phyloP scores from a whole-genome alignment of 2,329 filamentous ascomycete species.

The Fusarium paranaense region DNA sequence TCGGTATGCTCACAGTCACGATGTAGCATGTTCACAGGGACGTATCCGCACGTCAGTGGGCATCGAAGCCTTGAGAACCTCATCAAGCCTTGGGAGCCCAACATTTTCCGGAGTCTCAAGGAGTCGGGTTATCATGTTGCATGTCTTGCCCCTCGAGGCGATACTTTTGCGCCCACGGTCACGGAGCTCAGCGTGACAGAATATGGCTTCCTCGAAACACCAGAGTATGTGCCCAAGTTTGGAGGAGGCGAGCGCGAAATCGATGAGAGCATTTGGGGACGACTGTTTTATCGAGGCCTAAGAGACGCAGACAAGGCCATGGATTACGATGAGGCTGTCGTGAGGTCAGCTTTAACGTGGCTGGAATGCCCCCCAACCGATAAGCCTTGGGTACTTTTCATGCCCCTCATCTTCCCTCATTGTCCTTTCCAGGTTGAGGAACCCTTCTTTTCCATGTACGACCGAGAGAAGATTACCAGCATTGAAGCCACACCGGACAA shows the following conservation, averaged over 20 bases:
- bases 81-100: constrained; percentile 62
- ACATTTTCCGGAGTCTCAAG: constrained; percentile 57
- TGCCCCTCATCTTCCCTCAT: constrained; percentile 58
- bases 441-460: constrained; percentile 61
- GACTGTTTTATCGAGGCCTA: constrained; percentile 56
- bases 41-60: constrained; percentile 59
- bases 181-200: constrained; percentile 59
- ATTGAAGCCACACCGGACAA: constrained; percentile 13
- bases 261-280: constrained; percentile 52
- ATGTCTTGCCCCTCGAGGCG: constrained; percentile 55
- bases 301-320: constrained; percentile 51
- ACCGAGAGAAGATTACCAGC: constrained; percentile 45
- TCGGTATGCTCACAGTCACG: constrained; percentile 60
- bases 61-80: constrained; percentile 60
- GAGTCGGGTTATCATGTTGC: constrained; percentile 60
- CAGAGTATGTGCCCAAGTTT: constrained; percentile 50
- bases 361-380: constrained; percentile 55
- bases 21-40: constrained; percentile 60
- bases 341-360: constrained; percentile 57
- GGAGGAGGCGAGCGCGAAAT: constrained; percentile 31
- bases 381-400: constrained; percentile 56
- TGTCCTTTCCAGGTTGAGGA: constrained; percentile 62
- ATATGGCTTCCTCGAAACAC: constrained; percentile 57
- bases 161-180: constrained; percentile 56
- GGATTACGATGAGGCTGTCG: constrained; percentile 59